Evolutionary conservation across 495 filamentous ascomycete genomes (phyloP), one percentile per base, ranked within the genome.

Genomic region (Neurospora sp.): DNA sequence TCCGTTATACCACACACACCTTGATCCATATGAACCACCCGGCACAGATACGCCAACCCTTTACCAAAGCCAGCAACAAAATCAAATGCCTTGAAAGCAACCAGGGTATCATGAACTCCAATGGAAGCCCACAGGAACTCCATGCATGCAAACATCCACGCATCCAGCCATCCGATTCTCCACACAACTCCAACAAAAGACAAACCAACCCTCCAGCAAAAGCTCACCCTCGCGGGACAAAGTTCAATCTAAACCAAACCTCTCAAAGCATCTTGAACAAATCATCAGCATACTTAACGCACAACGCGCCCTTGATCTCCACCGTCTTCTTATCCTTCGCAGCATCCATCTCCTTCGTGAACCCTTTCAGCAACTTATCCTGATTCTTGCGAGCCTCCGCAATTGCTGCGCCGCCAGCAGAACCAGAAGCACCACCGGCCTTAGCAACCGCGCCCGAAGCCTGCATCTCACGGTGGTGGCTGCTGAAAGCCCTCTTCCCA

Each of bases 251-350:
- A 14, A 16, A 20, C 41, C 39, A 27, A 44, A 3, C 44, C 8
- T 9, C 9, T 53, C 71, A 61, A 74, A 42, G 18, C 53, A 71
- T 75, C 73, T 72, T 77, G 22, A 79, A 75, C 69, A 80, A 31
- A 40, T 76, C 72, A 59, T 74, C 75, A 27, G 78, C 77, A 70
- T 79, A 80, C 75, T 74, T 65, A 37, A 77, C 71, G 31, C 59
- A 71, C 69, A 80, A 40, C 44, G 69, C 20, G 9, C 77, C 78
- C 65, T 44, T 69, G 53, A 71, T 70, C 9, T 7, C 35, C 59
- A 76, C 77, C 7, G 76, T 72, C n/a, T 76, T 76, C 2, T 18
- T 5, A 7, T 42, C 71, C 27, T 3, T 31, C 0, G 78, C 75
- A 9, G 71, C 59, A n/a, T 77, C 40, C 77, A 80, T 70, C 18